These are phyloP conservation scores for Pulicaria dysenterica DNA, from an alignment of 129 eudicot genomes.

Conservation along the genomic window DNA sequence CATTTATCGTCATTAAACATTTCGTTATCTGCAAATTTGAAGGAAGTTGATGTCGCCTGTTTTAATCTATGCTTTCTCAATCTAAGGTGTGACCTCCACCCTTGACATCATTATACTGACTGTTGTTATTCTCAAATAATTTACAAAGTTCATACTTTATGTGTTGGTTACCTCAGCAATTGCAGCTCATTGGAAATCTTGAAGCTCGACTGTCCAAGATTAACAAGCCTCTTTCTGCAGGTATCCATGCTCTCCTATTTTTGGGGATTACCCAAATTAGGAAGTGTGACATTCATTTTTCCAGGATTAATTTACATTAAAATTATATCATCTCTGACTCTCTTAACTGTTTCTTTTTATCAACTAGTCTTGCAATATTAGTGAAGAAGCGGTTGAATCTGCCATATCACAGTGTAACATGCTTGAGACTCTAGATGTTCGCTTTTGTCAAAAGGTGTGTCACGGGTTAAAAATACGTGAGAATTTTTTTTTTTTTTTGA, in stretches of 20 bases:
- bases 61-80: conserved; percentile 74
- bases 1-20: conserved; percentile 76
- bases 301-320: background rate
- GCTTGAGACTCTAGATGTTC: conserved; percentile 96
- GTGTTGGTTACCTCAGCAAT: conserved; percentile 57
- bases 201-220: conserved; percentile 86
- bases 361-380: conserved; percentile 78
- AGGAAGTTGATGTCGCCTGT: conserved; percentile 84
- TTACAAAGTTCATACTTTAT: conserved; percentile 4
- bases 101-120: background rate
- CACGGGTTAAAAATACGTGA: background rate
- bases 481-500: background rate
- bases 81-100: conserved; percentile 57
- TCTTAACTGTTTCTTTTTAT: background rate
- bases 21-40: conserved; percentile 77
- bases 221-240: conserved; percentile 93
- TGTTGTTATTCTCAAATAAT: background rate
- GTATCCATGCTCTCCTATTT: conserved; percentile 39
- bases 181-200: conserved; percentile 86
- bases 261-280: background rate
- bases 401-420: conserved; percentile 69
- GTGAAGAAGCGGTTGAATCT: conserved; percentile 78
- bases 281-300: background rate
- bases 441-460: conserved; percentile 85
- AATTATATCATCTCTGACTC: background rate